These are phyloP conservation scores for Mortierella sp. DNA, from an alignment of 371 early-diverging fungal species.

Conservation along the genomic window DNA sequence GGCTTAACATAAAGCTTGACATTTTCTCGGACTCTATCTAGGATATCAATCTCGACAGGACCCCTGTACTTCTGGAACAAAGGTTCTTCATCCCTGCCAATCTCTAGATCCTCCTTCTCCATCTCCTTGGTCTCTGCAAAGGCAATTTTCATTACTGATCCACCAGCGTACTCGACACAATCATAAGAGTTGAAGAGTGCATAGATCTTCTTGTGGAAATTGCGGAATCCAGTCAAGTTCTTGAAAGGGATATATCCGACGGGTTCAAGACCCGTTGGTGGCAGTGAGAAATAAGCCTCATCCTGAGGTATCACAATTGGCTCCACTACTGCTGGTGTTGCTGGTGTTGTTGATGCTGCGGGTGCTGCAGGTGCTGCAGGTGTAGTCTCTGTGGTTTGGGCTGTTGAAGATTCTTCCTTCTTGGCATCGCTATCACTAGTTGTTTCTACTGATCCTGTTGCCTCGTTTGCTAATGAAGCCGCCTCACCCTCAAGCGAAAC, in stretches of 20 bases:
- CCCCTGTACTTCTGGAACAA: constrained; percentile 50
- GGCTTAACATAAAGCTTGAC: constrained; percentile 52
- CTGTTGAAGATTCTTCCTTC: constrained; percentile 9
- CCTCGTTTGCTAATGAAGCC: constrained; percentile 19
- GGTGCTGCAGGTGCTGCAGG: background rate
- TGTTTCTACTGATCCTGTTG: constrained; percentile 29
- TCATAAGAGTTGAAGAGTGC: constrained; percentile 72
- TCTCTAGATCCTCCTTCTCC: constrained; percentile 62
- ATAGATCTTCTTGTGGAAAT: constrained; percentile 71
- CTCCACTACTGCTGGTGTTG: constrained; percentile 21
- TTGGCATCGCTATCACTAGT: constrained; percentile 7
- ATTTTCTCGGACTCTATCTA: constrained; percentile 43
- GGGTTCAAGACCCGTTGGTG: constrained; percentile 64
- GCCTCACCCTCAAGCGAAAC: constrained; percentile 14
- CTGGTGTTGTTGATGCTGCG: constrained; percentile 15
- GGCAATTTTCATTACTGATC: constrained; percentile 67
- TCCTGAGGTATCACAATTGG: constrained; percentile 47
- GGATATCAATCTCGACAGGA: constrained; percentile 45
- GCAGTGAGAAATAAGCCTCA: constrained; percentile 61
- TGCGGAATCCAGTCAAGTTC: constrained; percentile 76
- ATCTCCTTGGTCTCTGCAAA: constrained; percentile 68
- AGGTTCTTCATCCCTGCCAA: constrained; percentile 67
- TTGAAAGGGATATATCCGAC: constrained; percentile 76
- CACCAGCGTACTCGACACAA: constrained; percentile 69
- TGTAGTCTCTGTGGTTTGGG: constrained; percentile 7